These are phyloP conservation scores for Flaveria trinervia DNA, from an alignment of 129 eudicot species.

Conservation along the genomic window DNA sequence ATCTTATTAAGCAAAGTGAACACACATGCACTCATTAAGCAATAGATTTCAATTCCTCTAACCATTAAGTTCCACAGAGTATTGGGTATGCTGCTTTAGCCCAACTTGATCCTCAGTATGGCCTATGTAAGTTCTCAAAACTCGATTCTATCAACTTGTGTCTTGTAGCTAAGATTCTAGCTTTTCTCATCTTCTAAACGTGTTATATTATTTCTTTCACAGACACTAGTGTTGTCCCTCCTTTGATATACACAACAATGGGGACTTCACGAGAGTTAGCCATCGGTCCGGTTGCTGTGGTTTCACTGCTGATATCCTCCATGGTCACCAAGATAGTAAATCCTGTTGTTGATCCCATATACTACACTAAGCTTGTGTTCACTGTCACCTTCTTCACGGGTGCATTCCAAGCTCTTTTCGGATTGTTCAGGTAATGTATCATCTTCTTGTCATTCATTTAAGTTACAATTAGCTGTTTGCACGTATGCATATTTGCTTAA, in stretches of 20 bases:
- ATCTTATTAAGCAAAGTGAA: constrained; percentile 13
- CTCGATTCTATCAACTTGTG: background rate
- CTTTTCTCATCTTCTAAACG: background rate
- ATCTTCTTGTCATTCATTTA: background rate
- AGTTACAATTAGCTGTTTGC: too few species aligned
- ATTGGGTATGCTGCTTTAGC: constrained; percentile 87
- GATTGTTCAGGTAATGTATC: constrained; percentile 61
- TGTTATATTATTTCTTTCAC: background rate
- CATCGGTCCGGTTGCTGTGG: constrained; percentile 92
- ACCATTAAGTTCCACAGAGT: constrained; percentile 43
- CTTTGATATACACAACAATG: constrained; percentile 75
- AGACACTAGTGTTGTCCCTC: constrained; percentile 92
- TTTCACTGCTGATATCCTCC: constrained; percentile 66
- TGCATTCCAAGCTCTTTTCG: constrained; percentile 64
- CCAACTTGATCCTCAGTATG: constrained; percentile 77
- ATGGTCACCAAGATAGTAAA: constrained; percentile 56
- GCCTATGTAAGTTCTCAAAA: constrained; percentile 62
- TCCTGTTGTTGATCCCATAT: constrained; percentile 55
- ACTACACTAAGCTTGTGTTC: constrained; percentile 63
- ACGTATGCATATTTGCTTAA: too few species aligned
- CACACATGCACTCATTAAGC: background rate
- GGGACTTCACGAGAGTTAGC: constrained; percentile 92
- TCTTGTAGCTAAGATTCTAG: too few species aligned
- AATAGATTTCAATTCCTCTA: background rate
- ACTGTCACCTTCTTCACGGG: constrained; percentile 88